These are phyloP conservation scores for Acer campestre DNA, from an alignment of 345 rosid species.

Conservation along the genomic window DNA sequence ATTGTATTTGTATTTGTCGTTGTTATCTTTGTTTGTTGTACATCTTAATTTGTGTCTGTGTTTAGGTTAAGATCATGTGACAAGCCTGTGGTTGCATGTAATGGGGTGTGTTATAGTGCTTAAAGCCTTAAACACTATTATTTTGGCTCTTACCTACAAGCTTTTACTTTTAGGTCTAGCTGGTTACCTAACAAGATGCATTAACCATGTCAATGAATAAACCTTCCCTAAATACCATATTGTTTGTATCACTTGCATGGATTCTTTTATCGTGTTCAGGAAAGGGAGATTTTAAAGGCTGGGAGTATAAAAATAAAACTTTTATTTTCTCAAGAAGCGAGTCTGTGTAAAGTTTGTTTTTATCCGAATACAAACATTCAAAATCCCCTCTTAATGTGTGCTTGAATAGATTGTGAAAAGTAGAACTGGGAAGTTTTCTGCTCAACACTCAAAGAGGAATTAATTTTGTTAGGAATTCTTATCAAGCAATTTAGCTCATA, in stretches of 20 bases:
- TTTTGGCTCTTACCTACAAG: not conserved
- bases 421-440: not conserved
- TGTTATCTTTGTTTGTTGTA: not conserved
- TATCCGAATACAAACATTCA: no score
- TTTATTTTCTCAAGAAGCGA: not conserved
- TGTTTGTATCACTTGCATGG: not conserved
- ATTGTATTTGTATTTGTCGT: not conserved
- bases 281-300: not conserved
- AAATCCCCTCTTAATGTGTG: not conserved
- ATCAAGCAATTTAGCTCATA: not conserved
- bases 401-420: not conserved
- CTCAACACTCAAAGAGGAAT: not conserved
- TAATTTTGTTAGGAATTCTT: not conserved
- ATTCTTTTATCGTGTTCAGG: not conserved
- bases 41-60: not conserved
- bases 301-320: not conserved
- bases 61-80: not conserved
- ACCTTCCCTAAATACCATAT: not conserved
- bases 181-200: not conserved
- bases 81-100: not conserved
- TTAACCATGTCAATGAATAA: not conserved
- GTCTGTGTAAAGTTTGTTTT: not conserved
- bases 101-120: not conserved
- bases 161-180: not conserved
- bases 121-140: not conserved